Percentiles rank a stretch among this genome's conserved stretches.
phyloP scores from a whole-genome alignment of 192 early-diverging fungal species.

The Lobulomyces angularis region DNA sequence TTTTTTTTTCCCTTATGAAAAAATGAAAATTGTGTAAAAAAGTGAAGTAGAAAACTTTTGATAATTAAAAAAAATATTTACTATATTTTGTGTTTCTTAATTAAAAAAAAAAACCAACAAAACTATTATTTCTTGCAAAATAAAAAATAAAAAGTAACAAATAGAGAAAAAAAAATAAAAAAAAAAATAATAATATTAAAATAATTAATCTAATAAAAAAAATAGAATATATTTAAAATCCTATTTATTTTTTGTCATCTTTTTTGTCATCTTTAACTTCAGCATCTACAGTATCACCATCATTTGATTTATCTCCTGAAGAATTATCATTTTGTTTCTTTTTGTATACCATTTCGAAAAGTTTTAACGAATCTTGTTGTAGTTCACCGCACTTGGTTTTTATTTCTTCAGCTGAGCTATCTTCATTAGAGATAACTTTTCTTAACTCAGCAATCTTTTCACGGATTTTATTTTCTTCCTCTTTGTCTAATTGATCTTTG shows the following conservation, averaged over 20 bases:
- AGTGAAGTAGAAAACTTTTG: no score
- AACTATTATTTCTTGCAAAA: no score
- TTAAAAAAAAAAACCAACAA: no score
- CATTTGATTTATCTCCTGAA: slow-evolving; percentile 12
- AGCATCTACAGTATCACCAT: slow-evolving; percentile 41
- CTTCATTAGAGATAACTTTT: slow-evolving; percentile 56
- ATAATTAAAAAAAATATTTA: no score
- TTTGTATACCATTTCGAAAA: slow-evolving; percentile 98
- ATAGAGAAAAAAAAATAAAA: no score
- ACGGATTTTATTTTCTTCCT: slow-evolving; percentile 77
- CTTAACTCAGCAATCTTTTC: slow-evolving; percentile 70
- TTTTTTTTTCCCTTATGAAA: no score
- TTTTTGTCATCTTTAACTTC: slow-evolving; percentile 67
- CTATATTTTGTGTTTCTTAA: no score
- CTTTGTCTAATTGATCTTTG: slow-evolving; percentile 85
- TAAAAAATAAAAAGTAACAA: no score
- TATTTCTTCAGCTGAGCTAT: slow-evolving; percentile 68
- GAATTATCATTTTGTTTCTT: slow-evolving; percentile 25
- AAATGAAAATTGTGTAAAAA: no score
- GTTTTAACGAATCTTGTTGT: slow-evolving; percentile 82
- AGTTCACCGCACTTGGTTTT: slow-evolving; percentile 74
- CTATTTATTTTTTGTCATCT: slow-evolving; percentile 23
- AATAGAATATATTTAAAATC: no score
- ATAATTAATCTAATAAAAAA: no score
- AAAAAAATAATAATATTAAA: no score